phyloP scores from a whole-genome alignment of 495 filamentous ascomycete species.

The Melanomma pulvis-pyrius region DNA sequence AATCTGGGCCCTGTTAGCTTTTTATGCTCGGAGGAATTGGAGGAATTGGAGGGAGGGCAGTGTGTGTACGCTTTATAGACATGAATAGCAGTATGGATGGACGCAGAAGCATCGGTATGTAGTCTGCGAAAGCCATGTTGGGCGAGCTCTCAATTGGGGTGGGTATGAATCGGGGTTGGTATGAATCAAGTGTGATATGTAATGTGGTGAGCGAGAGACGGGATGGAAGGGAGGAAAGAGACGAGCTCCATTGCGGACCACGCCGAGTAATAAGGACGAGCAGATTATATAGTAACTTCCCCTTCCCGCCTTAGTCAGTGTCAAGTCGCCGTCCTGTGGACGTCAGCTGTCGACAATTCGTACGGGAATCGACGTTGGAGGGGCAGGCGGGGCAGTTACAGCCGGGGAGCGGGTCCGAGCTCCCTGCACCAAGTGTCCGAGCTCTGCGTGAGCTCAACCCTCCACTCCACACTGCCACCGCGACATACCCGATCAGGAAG shows the following conservation, averaged over 20 bases:
- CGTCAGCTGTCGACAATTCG: no score
- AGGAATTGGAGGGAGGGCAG: not conserved
- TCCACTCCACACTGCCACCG: not conserved
- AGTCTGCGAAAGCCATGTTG: conserved; percentile 10
- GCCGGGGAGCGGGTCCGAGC: not conserved
- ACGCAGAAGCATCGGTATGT: conserved; percentile 28
- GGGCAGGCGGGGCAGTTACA: not conserved
- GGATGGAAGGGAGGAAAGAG: not conserved
- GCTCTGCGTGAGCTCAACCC: not conserved
- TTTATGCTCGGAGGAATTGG: not conserved
- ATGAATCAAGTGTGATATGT: not conserved
- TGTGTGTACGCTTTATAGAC: conserved; percentile 24
- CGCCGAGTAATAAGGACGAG: not conserved
- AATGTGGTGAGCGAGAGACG: not conserved
- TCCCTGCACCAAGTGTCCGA: not conserved
- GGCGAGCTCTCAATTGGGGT: not conserved
- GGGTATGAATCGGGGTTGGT: not conserved
- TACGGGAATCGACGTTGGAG: no score
- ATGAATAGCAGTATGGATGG: conserved; percentile 22
- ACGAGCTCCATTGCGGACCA: no score
- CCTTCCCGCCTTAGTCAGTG: not conserved
- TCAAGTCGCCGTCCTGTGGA: not conserved
- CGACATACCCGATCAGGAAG: conserved; percentile 1
- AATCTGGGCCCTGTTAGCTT: conserved; percentile 37
- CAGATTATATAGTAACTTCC: not conserved